Evolutionary conservation across 108 stramenopile species (phyloP).

Genomic region (Seminavis robusta): DNA sequence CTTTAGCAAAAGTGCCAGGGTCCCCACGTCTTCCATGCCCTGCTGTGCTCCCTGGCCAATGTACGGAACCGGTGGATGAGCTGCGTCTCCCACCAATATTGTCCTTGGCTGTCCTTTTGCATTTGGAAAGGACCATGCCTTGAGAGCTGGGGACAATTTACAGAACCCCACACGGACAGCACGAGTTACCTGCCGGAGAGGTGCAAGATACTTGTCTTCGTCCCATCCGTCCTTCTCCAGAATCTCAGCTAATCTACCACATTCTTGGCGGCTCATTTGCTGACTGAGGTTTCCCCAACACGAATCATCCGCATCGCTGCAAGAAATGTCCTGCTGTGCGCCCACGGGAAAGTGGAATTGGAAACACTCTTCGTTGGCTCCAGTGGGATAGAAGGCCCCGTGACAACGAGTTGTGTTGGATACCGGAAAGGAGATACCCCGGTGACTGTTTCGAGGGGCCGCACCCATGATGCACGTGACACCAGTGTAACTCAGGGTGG

Average conservation of each 20-base stretch:
- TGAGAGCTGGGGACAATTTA: slow-evolving; percentile 15
- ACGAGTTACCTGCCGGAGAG: slow-evolving; percentile 23
- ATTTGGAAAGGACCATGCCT: slow-evolving; percentile 14
- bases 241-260: slow-evolving; percentile 33
- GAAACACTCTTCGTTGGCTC: slow-evolving; percentile 52
- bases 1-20: slow-evolving; percentile 33
- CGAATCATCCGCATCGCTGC: slow-evolving; percentile 23
- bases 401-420: slow-evolving; percentile 55
- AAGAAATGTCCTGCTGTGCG: no score
- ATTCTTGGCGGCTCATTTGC: slow-evolving; percentile 40
- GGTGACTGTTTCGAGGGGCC: slow-evolving; percentile 22
- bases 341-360: slow-evolving; percentile 54
- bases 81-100: slow-evolving; percentile 69
- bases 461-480: no score
- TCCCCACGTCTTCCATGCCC: slow-evolving; percentile 72
- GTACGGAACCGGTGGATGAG: slow-evolving; percentile 69
- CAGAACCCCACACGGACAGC: slow-evolving; percentile 40
- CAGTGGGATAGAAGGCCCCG: slow-evolving; percentile 59
- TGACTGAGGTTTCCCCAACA: slow-evolving; percentile 43
- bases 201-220: slow-evolving; percentile 43
- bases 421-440: slow-evolving; percentile 55
- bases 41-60: slow-evolving; percentile 69
- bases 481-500: no score
- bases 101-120: no score
- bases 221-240: slow-evolving; percentile 58